Evolutionary conservation across 164 flowering plant species (phyloP).

Genomic region (Magnolia officinalis): DNA sequence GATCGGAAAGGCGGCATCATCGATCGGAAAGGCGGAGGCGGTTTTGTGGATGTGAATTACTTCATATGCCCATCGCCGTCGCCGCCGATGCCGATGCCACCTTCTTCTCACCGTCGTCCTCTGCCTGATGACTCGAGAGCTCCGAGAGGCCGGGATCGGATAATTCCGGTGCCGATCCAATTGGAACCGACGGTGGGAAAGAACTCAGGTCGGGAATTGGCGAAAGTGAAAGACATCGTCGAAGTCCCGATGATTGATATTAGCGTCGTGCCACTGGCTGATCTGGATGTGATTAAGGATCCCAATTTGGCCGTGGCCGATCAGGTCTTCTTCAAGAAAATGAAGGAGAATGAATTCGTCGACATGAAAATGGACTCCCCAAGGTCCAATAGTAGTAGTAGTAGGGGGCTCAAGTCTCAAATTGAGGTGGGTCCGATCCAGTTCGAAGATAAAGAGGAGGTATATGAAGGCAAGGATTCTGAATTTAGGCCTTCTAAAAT

Average conservation of each 20-base stretch:
- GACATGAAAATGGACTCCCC: conserved; percentile 64
- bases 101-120: conserved; percentile 4
- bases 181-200: conserved; percentile 5
- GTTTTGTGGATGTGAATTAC: conserved; percentile 32
- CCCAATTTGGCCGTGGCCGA: conserved; percentile 22
- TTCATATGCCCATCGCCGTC: conserved; percentile 33
- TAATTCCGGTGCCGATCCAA: conserved; percentile 16
- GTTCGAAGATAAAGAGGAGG: conserved; percentile 11
- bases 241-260: conserved; percentile 20
- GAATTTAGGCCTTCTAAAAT: conserved; percentile 5
- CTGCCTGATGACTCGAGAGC: conserved; percentile 4
- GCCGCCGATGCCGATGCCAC: not conserved
- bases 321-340: conserved; percentile 48
- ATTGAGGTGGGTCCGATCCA: conserved; percentile 20
- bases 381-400: conserved; percentile 9
- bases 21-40: conserved; percentile 11
- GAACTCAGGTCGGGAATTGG: conserved; percentile 11
- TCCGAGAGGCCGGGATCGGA: conserved; percentile 3
- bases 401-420: conserved; percentile 27
- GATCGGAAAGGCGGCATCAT: conserved; percentile 12
- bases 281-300: conserved; percentile 4
- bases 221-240: conserved; percentile 15
- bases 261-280: conserved; percentile 1
- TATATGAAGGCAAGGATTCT: not conserved
- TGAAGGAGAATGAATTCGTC: conserved; percentile 57